These are phyloP conservation scores for Mortierella sp. DNA, from an alignment of 371 early-diverging fungal genomes.

Conservation along the genomic window DNA sequence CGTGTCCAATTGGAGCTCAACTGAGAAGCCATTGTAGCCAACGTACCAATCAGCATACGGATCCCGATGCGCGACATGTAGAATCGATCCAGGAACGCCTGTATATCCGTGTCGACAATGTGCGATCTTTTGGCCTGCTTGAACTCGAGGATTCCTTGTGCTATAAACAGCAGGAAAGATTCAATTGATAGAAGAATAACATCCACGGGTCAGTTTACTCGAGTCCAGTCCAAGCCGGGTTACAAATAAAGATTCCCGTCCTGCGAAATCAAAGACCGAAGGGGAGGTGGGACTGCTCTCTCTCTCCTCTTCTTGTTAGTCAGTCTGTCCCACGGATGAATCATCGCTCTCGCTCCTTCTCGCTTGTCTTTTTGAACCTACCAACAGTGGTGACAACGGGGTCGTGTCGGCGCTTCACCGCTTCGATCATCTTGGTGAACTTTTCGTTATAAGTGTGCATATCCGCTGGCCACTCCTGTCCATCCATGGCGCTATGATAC, in stretches of 20 bases:
- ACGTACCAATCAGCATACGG: conserved; percentile 92
- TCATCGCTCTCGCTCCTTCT: conserved; percentile 1
- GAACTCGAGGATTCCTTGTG: conserved; percentile 95
- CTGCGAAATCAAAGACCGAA: conserved; percentile 37
- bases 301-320: neutral
- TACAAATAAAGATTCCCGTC: conserved; percentile 10
- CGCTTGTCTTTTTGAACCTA: conserved; percentile 42
- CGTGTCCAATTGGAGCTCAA: neutral
- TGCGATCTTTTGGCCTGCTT: conserved; percentile 78
- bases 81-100: conserved; percentile 96
- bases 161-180: conserved; percentile 53
- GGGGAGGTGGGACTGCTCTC: conserved; percentile 12
- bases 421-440: conserved; percentile 90
- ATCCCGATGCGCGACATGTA: conserved; percentile 98
- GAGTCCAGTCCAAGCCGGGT: neutral
- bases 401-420: conserved; percentile 94
- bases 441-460: conserved; percentile 82
- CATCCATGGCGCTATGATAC: conserved; percentile 74
- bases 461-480: conserved; percentile 78
- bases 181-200: neutral
- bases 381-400: conserved; percentile 93
- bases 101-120: conserved; percentile 85
- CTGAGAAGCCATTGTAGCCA: neutral
- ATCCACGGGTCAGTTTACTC: neutral
- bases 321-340: conserved; percentile 6